phyloP scores from a whole-genome alignment of 257 asterid genomes.

The Primulina tabacum region DNA sequence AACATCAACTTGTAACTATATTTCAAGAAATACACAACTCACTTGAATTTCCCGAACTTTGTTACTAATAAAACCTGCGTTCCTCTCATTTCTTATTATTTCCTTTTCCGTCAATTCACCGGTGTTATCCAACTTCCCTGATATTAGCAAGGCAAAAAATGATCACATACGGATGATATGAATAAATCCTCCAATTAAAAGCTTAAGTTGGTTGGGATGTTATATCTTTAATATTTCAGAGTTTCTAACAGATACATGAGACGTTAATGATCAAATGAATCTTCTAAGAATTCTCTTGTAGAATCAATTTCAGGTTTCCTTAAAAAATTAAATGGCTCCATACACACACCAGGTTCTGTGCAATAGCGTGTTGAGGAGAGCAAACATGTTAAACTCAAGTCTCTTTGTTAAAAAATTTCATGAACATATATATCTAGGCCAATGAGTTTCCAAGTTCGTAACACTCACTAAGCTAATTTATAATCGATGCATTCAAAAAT shows the following conservation, averaged over 20 bases:
- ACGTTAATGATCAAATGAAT: neutral
- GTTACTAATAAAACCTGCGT: slow-evolving; percentile 67
- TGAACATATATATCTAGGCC: neutral
- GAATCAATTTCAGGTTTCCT: neutral
- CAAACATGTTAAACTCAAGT: neutral
- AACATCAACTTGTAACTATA: no score
- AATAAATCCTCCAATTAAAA: neutral
- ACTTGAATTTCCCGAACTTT: slow-evolving; percentile 88
- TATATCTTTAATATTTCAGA: neutral
- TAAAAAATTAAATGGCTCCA: slow-evolving; percentile 9
- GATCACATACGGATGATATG: neutral
- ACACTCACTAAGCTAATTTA: no score
- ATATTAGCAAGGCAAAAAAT: neutral
- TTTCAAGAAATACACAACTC: slow-evolving; percentile 28
- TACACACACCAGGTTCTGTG: neutral
- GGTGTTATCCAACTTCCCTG: slow-evolving; percentile 65
- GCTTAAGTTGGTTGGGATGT: neutral
- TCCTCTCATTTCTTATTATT: slow-evolving; percentile 78
- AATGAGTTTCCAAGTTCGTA: neutral
- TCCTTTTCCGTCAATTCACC: slow-evolving; percentile 90
- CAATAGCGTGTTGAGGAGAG: no score
- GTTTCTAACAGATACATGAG: neutral
- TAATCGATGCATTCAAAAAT: no score
- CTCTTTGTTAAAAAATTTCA: no score
- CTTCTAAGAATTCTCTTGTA: neutral